These are phyloP conservation scores for Puccinia horiana DNA, from an alignment of 1,284 basidiomycete genomes.

Conservation along the genomic window DNA sequence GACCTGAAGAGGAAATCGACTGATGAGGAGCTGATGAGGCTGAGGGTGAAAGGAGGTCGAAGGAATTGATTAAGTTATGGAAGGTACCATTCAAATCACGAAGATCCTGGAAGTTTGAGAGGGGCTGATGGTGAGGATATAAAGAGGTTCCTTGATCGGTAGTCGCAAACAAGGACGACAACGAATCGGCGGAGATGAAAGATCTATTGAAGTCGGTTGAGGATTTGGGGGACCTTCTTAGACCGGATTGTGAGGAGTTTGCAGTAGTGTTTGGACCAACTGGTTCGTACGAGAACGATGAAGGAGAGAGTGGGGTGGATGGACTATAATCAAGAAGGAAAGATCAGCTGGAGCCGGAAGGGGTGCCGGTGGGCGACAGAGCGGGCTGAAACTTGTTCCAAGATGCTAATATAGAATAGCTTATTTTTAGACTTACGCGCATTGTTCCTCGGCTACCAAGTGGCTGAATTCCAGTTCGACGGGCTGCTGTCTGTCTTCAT, in stretches of 20 bases:
- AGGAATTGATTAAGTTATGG: conserved; percentile 28
- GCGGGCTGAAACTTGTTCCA: conserved; percentile 23
- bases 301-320: conserved; percentile 29
- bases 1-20: conserved; percentile 6
- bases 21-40: neutral
- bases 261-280: neutral
- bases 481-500: conserved; percentile 15
- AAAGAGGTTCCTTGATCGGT: conserved; percentile 6
- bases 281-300: conserved; percentile 4
- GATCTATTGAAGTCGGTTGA: neutral
- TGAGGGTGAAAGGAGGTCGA: conserved; percentile 20
- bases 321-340: conserved; percentile 1
- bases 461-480: conserved; percentile 47
- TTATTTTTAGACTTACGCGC: conserved; percentile 38
- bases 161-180: conserved; percentile 18
- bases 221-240: conserved; percentile 6
- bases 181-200: conserved; percentile 7
- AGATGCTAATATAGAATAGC: neutral
- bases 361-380: neutral
- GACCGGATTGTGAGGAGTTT: neutral
- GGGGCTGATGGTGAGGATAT: conserved; percentile 21
- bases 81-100: conserved; percentile 37
- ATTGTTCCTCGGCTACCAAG: conserved; percentile 47
- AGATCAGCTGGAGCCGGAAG: neutral
- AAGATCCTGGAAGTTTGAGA: conserved; percentile 31